Evolutionary conservation across 2,329 filamentous ascomycete genomes (phyloP), one percentile per base, ranked within the genome.

Genomic region (Fusarium luffae): DNA sequence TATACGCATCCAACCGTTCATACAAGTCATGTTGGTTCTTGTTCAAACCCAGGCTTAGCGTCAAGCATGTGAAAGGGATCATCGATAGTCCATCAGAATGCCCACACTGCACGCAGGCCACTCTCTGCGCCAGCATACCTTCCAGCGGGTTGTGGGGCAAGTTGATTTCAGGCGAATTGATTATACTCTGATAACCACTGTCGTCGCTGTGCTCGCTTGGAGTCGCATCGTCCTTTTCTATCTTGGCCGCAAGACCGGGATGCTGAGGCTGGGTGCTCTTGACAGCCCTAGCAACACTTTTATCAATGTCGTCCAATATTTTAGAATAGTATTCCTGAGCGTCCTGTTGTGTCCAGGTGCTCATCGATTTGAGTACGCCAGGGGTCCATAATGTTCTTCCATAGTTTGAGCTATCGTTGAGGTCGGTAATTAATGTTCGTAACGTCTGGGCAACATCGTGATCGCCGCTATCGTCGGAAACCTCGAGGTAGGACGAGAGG

Each of bases 311-410:
- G 71, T 95, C 93, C 49, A 98, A 80, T 16, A 99, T 85, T 75
- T 95, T 97, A 18, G 93, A 95, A 75, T 93, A 98, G 79, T 98
- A 99, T 79, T 99, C 96, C 77, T 98, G 96, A 7, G 96, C 96
- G 80, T 99, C 96, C 80, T 99, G 96, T 77, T 98, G 96, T 72
- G 97, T 92, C 88, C 92, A 97, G 30, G 93, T 97, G 79, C 91
- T 95, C 91, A 98, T 97, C 12, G 90, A 94, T 80, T 97, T 97
- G 47, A 98, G 83, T 57, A 91, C 88, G 1, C 87, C 83, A 0
- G 93, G 92, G 9, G 94, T 94, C 93, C 93, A 97, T 16, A 98
- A 83, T 21, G 90, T 91, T 74, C 85, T 86, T 10, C 93, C 93
- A 66, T 93, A 90, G 74, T 94, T 93, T 11, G 85, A 82, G 1